These are phyloP conservation scores for Umbelopsis sp. DNA, from an alignment of 192 early-diverging fungal species.

Conservation along the genomic window DNA sequence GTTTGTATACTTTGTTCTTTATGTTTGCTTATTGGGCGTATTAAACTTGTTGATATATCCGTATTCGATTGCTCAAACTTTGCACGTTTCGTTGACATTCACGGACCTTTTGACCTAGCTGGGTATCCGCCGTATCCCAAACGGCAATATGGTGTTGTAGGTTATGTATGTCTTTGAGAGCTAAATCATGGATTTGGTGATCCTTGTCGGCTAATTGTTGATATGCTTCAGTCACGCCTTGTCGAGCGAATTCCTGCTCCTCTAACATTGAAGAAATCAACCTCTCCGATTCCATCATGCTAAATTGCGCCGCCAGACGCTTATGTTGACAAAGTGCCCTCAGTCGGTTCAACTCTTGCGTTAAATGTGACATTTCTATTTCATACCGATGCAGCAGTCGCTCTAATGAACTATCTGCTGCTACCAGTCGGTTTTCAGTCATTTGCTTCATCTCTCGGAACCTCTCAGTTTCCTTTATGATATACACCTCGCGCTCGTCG, in stretches of 20 bases:
- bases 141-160: neutral
- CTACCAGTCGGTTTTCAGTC: neutral
- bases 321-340: neutral
- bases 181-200: neutral
- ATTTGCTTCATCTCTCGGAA: neutral
- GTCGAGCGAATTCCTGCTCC: neutral
- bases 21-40: neutral
- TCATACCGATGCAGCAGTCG: neutral
- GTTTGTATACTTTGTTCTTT: neutral
- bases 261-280: neutral
- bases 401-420: neutral
- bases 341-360: constrained; percentile 9
- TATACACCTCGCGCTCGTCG: neutral
- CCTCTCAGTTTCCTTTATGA: constrained; percentile 2
- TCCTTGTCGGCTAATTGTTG: neutral
- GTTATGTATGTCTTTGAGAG: neutral
- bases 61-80: constrained; percentile 1
- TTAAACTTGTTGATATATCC: constrained; percentile 15
- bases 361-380: neutral
- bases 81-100: constrained; percentile 7
- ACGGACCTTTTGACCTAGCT: neutral
- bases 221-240: too few species aligned
- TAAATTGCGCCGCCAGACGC: neutral
- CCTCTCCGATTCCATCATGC: neutral
- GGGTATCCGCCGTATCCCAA: constrained; percentile 6